Base-by-base conservation (phyloP, 257 asterid genomes). In the Paulownia fortunei region DNA sequence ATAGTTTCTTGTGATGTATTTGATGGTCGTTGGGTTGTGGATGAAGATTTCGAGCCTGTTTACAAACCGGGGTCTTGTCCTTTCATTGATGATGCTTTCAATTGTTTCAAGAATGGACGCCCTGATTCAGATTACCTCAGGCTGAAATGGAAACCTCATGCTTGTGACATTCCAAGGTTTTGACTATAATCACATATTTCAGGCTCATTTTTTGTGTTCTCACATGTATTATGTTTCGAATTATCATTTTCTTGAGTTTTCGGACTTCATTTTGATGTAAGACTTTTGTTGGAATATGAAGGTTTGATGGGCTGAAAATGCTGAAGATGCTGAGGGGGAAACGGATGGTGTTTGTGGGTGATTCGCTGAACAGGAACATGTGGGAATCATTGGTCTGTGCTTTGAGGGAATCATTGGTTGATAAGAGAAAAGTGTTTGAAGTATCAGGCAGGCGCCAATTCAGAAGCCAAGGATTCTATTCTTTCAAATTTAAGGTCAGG, bases 361-460 rank as follows among this genome's bases (percentile, higher is more conserved):
- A 91, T 80, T 91, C 95, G 0, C 69, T 91, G 32, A 89, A 91
- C 67, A 81, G 93, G 51, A 89, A 91, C 76, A 91, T 88, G 92
- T 92, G 94, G 96, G 94, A 92, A 47, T 88, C 92, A 0, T 69
- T 90, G 59, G 78, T 88, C 44, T 89, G 95, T 81, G 85, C 88
- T 27, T 24, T 87, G 78, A 81, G 87, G 81, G 81, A 69, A 12
- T 83, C 95, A 2, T 24, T 88, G 46, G 62, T 6, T 4, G 79
- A 85, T 69, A 81, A 86, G 70, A 86, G 37, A 51, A 85, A 68
- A 19, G 83, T 88, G 10, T 76, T 52, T 55, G 90, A 88, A 78
- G 92, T 65, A 30, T 85, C 86, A 0, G 92, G 90, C 9, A 60
- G 80, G 37, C 79, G 72, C 7, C 84, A 84, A 23, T 88, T 89